Evolutionary conservation across 78 protist species (phyloP).

Genomic region (Chrysochromulina parva): DNA sequence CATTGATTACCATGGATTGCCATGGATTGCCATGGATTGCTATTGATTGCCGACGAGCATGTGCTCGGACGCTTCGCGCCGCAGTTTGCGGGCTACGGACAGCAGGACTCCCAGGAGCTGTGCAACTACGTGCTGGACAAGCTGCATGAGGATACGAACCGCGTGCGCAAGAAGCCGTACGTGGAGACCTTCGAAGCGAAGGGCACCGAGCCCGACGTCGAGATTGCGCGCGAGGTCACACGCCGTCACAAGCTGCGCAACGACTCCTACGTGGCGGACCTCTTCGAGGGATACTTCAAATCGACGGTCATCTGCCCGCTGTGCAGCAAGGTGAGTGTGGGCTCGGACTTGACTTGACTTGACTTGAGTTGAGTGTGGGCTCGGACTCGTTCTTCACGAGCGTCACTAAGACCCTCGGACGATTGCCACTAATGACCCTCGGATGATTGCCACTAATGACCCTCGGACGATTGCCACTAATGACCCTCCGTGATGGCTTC

Average conservation of each 20-base stretch:
- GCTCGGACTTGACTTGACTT: too few relatives aligned
- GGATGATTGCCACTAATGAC: too few relatives aligned
- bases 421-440: too few relatives aligned
- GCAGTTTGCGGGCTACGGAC: conserved; percentile 33
- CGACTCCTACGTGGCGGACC: conserved; percentile 18
- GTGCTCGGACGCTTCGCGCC: conserved; percentile 11
- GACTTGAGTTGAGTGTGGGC: too few relatives aligned
- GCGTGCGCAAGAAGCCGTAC: conserved; percentile 36
- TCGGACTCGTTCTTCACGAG: too few relatives aligned
- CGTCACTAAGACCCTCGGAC: too few relatives aligned
- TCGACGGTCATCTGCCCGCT: conserved; percentile 36
- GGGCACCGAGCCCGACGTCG: neutral
- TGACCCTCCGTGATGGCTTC: too few relatives aligned
- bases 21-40: too few relatives aligned
- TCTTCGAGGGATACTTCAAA: conserved; percentile 35
- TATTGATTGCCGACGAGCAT: too few relatives aligned
- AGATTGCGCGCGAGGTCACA: neutral
- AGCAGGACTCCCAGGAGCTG: conserved; percentile 59
- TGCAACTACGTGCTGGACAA: conserved; percentile 17
- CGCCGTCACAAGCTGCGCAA: neutral
- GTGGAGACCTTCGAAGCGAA: neutral
- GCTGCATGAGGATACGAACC: conserved; percentile 54
- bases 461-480: too few relatives aligned
- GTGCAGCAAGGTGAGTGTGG: conserved; percentile 4
- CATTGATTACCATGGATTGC: too few relatives aligned